Base-by-base conservation (phyloP, 345 rosid species). In the Crucihimalaya himalaica region DNA sequence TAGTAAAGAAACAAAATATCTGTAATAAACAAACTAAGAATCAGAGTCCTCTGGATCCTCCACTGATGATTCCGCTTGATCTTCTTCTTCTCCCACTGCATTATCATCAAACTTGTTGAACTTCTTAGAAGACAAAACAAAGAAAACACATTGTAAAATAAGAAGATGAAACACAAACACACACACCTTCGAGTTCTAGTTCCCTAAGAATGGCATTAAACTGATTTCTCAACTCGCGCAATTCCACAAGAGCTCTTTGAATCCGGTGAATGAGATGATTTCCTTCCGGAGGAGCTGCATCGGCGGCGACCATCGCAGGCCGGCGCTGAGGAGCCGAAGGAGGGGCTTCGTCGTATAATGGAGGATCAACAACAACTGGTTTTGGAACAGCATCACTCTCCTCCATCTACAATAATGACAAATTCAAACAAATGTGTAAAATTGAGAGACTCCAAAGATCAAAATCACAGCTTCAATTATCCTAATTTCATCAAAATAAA, bases 41-140 rank as follows among this genome's bases (percentile, higher is more conserved):
- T 75, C 79, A 29, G 79, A 75, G 47, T 75, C 79, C 21, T 75
- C 79, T 60, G 79, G 79, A 75, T 75, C 79, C 14, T 75, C 79
- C 57, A 75, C 79, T 68, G 79, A 75, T 75, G 79, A 75, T 52
- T 68, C 79, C 29, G 74, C 79, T 42, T 61, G 37, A 4, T 75
- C 78, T 51, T 68, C 79, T 31, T 75, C 79, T 58, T 75, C 78
- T 60, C 72, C 74, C n/a, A 51, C 79, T 75, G 62, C 15, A 32
- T 31, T 4, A 50, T 23, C 21, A 70, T 13, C 16, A 58, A 48
- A 42, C 8, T 6, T 23, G 1, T 11, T 51, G 0, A 1, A 11
- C 12, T 16, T 39, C 2, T 14, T 15, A 23, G 2, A 32, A 32
- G 1, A 1, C 1, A 8, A 32, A 8, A 9, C 3, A 63, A 32